These are phyloP conservation scores for Crithidia bombi DNA, from an alignment of 208 protist species.

Conservation along the genomic window DNA sequence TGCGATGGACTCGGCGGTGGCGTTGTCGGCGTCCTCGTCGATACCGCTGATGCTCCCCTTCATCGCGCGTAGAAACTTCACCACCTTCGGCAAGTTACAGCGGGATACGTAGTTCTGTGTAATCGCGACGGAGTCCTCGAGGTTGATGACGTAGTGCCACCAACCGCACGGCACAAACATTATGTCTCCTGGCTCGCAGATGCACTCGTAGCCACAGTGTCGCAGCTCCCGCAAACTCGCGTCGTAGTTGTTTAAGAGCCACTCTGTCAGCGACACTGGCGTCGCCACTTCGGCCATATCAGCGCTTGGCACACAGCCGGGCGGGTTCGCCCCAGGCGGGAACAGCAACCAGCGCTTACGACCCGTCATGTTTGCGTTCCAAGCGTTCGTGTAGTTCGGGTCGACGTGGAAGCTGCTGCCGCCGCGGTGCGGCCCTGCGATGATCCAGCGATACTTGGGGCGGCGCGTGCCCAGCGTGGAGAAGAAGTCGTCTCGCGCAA, in stretches of 20 bases:
- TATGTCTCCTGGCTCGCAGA: slow-evolving; percentile 88
- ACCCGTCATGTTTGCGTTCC: slow-evolving; percentile 90
- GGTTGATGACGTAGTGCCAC: slow-evolving; percentile 93
- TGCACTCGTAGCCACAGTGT: slow-evolving; percentile 76
- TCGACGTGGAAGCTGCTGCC: slow-evolving; percentile 92
- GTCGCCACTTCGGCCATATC: slow-evolving; percentile 89
- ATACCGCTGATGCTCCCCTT: slow-evolving; percentile 87
- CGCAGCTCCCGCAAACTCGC: slow-evolving; percentile 66
- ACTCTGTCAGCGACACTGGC: slow-evolving; percentile 89
- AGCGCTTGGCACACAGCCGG: slow-evolving; percentile 74
- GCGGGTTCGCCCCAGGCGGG: slow-evolving; percentile 72
- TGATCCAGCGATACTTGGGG: slow-evolving; percentile 91
- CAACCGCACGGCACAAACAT: slow-evolving; percentile 91
- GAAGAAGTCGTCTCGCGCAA: slow-evolving; percentile 87
- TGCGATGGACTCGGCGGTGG: slow-evolving; percentile 46
- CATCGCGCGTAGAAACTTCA: slow-evolving; percentile 87
- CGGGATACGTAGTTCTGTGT: slow-evolving; percentile 92
- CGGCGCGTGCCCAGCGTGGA: slow-evolving; percentile 62
- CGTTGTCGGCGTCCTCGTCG: slow-evolving; percentile 77
- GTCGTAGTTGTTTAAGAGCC: slow-evolving; percentile 89
- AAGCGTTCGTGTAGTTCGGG: slow-evolving; percentile 88
- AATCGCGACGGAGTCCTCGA: slow-evolving; percentile 85
- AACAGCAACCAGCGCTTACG: slow-evolving; percentile 91
- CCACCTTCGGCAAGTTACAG: slow-evolving; percentile 71
- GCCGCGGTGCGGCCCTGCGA: slow-evolving; percentile 79